Conservation (phyloP, 2,329 filamentous ascomycete genomes). For the Tolypocladium paradoxum region DNA sequence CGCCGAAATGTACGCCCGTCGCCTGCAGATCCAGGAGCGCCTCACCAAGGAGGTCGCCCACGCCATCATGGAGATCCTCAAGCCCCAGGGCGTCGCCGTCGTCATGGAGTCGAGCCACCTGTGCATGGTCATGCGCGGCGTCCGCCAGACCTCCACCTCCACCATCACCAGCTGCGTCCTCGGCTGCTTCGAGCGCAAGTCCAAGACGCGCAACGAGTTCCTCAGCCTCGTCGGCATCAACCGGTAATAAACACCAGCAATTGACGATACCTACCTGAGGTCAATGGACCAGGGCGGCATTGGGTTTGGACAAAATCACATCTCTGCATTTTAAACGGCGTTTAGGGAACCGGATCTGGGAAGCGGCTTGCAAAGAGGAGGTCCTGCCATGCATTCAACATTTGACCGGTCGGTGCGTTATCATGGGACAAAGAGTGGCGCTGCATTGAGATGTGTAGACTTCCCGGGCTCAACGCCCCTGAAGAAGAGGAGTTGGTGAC, state of each 20-base stretch:
- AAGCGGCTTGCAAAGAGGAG: not conserved
- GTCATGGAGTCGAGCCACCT: constrained; percentile 96
- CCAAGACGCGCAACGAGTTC: constrained; percentile 94
- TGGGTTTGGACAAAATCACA: not conserved
- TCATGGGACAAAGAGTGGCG: not conserved
- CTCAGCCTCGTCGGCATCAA: constrained; percentile 66
- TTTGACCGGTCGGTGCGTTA: constrained; percentile 1
- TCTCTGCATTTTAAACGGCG: not conserved
- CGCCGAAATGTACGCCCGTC: constrained; percentile 90
- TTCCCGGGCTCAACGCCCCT: constrained; percentile 15
- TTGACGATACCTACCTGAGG: too few relatives aligned
- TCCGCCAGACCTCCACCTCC: constrained; percentile 76
- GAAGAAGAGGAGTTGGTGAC: not conserved
- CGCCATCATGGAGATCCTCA: constrained; percentile 83
- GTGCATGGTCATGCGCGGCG: constrained; percentile 99
- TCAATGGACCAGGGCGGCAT: not conserved
- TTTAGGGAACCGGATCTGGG: not conserved
- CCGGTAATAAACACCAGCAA: not conserved
- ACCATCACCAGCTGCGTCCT: constrained; percentile 96
- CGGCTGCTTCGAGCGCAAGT: constrained; percentile 86
- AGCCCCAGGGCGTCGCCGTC: constrained; percentile 89
- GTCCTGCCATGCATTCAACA: constrained; percentile 15
- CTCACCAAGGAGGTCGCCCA: constrained; percentile 93
- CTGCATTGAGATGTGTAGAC: constrained; percentile 1
- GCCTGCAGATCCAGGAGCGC: constrained; percentile 91